These are phyloP conservation scores for Lycium barbarum DNA, from an alignment of 257 asterid genomes.

Conservation along the genomic window DNA sequence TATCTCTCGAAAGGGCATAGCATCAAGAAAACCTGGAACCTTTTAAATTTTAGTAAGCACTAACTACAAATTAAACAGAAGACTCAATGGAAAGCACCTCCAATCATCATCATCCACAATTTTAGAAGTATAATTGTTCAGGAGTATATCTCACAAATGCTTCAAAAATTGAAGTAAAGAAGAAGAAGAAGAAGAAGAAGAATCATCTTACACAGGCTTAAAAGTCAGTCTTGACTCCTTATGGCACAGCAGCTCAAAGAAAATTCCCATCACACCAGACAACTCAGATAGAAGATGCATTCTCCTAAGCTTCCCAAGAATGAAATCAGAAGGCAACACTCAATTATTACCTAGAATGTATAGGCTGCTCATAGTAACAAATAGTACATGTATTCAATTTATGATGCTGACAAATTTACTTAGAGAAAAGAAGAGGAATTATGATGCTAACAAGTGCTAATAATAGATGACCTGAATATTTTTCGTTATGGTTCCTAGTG, in stretches of 20 bases:
- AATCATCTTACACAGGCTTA: conserved; percentile 20
- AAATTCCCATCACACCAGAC: conserved; percentile 24
- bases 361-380: not conserved
- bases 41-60: not conserved
- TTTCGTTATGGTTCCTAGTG: not conserved
- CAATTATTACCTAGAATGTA: not conserved
- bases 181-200: not conserved
- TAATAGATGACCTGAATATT: conserved; percentile 2
- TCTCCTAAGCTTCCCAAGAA: conserved; percentile 5
- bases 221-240: conserved; percentile 26
- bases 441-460: not conserved
- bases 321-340: not conserved
- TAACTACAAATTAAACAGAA: not conserved
- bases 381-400: not conserved
- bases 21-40: not conserved
- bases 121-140: not conserved
- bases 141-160: conserved; percentile 1
- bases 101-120: not conserved
- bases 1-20: not conserved
- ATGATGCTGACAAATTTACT: not conserved
- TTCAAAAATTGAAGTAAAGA: not conserved
- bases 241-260: not conserved
- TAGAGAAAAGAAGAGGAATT: not conserved
- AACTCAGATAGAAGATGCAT: conserved; percentile 18
- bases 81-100: not conserved